Percentiles rank a stretch among this genome's conserved stretches.
Evolutionary conservation across 768 basidiomycete genomes (phyloP).

Genomic region (Pisolithus marmoratus): DNA sequence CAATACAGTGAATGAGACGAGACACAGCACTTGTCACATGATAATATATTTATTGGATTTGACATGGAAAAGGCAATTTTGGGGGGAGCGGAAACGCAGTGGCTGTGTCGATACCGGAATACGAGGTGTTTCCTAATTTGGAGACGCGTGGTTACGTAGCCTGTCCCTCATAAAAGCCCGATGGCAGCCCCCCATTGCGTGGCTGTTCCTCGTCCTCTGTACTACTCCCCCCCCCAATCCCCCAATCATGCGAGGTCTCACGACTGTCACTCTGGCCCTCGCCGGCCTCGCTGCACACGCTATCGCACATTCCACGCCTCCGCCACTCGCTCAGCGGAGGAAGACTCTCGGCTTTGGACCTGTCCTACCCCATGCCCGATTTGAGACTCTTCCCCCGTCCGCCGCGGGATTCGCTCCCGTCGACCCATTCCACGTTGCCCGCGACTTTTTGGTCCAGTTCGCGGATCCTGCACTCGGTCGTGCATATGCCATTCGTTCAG

Average conservation of each 20-base stretch:
- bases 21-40: too few relatives aligned
- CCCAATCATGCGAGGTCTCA: constrained; percentile 53
- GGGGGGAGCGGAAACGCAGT: too few relatives aligned
- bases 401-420: constrained; percentile 38
- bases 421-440: constrained; percentile 59
- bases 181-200: not conserved
- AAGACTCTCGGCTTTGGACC: constrained; percentile 94
- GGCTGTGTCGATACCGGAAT: too few relatives aligned
- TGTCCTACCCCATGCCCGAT: constrained; percentile 65
- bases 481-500: constrained; percentile 60
- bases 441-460: constrained; percentile 46
- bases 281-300: constrained; percentile 56
- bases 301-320: constrained; percentile 37
- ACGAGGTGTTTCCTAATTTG: too few relatives aligned
- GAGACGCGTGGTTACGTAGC: not conserved
- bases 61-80: too few relatives aligned
- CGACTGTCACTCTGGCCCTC: constrained; percentile 55
- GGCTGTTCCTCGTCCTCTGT: not conserved
- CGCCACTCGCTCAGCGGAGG: constrained; percentile 33
- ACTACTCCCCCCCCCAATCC: not conserved
- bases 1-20: too few relatives aligned
- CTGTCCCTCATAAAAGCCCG: not conserved
- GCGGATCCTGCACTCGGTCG: constrained; percentile 30
- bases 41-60: too few relatives aligned
- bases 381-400: constrained; percentile 37